These are phyloP conservation scores for Infundibulicybe gibba DNA, from an alignment of 768 basidiomycete genomes.

Conservation along the genomic window DNA sequence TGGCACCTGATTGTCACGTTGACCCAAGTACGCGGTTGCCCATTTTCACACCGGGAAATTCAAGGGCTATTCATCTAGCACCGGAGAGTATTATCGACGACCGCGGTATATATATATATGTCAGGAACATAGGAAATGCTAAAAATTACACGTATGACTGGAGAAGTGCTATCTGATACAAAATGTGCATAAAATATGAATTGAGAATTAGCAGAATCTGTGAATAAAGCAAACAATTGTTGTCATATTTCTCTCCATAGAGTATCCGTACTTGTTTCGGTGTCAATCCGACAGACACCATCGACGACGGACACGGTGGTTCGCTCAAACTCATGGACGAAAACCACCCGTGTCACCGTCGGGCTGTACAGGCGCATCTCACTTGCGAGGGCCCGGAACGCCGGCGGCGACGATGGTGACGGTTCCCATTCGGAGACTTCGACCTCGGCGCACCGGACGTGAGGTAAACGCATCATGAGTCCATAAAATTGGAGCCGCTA, in stretches of 20 bases:
- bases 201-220: too few species aligned
- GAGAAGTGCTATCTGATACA: too few species aligned
- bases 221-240: neutral
- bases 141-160: too few species aligned
- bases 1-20: too few species aligned
- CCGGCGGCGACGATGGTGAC: slow-evolving; percentile 44
- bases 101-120: too few species aligned
- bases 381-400: slow-evolving; percentile 53
- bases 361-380: slow-evolving; percentile 63
- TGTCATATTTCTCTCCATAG: slow-evolving; percentile 30
- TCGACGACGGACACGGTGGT: slow-evolving; percentile 38
- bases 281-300: slow-evolving; percentile 30
- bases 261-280: slow-evolving; percentile 22
- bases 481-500: slow-evolving; percentile 65
- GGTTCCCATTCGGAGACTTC: slow-evolving; percentile 69
- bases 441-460: slow-evolving; percentile 53
- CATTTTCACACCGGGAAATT: too few species aligned
- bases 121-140: too few species aligned
- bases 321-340: slow-evolving; percentile 61
- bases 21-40: too few species aligned
- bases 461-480: slow-evolving; percentile 47
- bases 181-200: too few species aligned
- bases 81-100: too few species aligned
- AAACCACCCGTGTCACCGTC: slow-evolving; percentile 47
- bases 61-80: too few species aligned